A percentile compares a stretch with the other conserved stretches of the same genome.
phyloP scores from a whole-genome alignment of 2,329 filamentous ascomycete genomes.

The Bipolaris victoriae region DNA sequence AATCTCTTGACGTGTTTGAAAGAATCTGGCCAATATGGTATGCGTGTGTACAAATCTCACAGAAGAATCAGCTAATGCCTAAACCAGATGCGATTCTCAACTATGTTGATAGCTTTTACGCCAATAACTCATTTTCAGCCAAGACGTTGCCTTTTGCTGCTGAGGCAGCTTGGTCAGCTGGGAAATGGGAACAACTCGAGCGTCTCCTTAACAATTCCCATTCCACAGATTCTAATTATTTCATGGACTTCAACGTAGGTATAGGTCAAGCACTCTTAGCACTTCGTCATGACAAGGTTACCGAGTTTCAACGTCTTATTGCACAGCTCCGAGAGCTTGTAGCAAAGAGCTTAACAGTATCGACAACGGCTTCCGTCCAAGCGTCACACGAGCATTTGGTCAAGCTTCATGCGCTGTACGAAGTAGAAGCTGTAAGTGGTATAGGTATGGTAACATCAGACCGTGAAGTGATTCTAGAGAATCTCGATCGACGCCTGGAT shows the following conservation, averaged over 20 bases:
- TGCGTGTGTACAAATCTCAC: slow-evolving; percentile 25
- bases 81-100: slow-evolving; percentile 78
- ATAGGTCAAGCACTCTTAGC: slow-evolving; percentile 72
- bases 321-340: slow-evolving; percentile 71
- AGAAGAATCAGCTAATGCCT: slow-evolving; percentile 24
- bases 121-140: slow-evolving; percentile 32
- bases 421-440: slow-evolving; percentile 78
- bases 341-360: slow-evolving; percentile 74
- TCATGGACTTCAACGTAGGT: slow-evolving; percentile 80
- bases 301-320: slow-evolving; percentile 64
- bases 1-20: slow-evolving; percentile 87
- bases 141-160: slow-evolving; percentile 80
- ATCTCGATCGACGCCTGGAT: slow-evolving; percentile 78
- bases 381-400: slow-evolving; percentile 84
- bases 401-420: slow-evolving; percentile 84
- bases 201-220: slow-evolving; percentile 62
- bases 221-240: slow-evolving; percentile 43
- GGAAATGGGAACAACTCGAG: slow-evolving; percentile 77
- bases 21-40: slow-evolving; percentile 94
- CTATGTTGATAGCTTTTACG: slow-evolving; percentile 78
- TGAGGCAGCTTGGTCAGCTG: slow-evolving; percentile 90
- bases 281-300: slow-evolving; percentile 60
- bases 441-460: slow-evolving; percentile 42
- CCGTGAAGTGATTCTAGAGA: slow-evolving; percentile 53
- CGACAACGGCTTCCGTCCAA: slow-evolving; percentile 79